These are phyloP conservation scores for Solanum aculeatissimum DNA, from an alignment of 305 asterid genomes.

Conservation along the genomic window DNA sequence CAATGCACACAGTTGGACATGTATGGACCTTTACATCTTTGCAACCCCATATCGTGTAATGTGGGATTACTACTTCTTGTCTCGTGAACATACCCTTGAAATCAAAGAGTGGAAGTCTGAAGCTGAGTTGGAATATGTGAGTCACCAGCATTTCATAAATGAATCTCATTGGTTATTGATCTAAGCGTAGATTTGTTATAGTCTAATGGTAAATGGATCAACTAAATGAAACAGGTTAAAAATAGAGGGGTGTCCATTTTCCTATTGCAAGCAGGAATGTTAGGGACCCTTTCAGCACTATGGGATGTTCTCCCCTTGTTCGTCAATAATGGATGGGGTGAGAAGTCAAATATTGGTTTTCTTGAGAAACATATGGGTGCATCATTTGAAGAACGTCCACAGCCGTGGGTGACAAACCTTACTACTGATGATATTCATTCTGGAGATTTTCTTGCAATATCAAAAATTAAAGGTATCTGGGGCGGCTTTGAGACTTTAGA, in stretches of 20 bases:
- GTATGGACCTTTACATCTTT: slow-evolving; percentile 82
- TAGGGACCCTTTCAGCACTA: slow-evolving; percentile 73
- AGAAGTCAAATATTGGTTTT: slow-evolving; percentile 64
- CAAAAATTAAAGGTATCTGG: slow-evolving; percentile 90
- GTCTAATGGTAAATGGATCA: not conserved
- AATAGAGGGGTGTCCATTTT: slow-evolving; percentile 72
- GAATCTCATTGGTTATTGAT: not conserved
- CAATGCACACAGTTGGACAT: slow-evolving; percentile 85
- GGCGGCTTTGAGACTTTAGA: slow-evolving; percentile 96
- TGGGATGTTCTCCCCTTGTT: slow-evolving; percentile 96
- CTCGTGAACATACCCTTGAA: slow-evolving; percentile 82
- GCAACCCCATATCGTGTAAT: slow-evolving; percentile 93
- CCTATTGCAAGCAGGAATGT: slow-evolving; percentile 87
- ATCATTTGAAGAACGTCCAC: slow-evolving; percentile 70
- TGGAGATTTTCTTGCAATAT: slow-evolving; percentile 83
- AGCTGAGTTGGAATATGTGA: slow-evolving; percentile 49
- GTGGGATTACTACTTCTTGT: slow-evolving; percentile 78
- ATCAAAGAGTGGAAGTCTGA: slow-evolving; percentile 84
- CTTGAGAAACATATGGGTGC: slow-evolving; percentile 84
- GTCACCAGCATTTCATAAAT: not conserved
- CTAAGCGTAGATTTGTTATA: not conserved
- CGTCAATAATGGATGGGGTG: slow-evolving; percentile 67
- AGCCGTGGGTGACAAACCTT: slow-evolving; percentile 83
- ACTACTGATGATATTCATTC: slow-evolving; percentile 66
- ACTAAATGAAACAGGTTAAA: slow-evolving; percentile 42